Percentiles rank a stretch among this genome's conserved stretches.
Conservation (phyloP, 345 rosid genomes). For the Salix brachista region DNA sequence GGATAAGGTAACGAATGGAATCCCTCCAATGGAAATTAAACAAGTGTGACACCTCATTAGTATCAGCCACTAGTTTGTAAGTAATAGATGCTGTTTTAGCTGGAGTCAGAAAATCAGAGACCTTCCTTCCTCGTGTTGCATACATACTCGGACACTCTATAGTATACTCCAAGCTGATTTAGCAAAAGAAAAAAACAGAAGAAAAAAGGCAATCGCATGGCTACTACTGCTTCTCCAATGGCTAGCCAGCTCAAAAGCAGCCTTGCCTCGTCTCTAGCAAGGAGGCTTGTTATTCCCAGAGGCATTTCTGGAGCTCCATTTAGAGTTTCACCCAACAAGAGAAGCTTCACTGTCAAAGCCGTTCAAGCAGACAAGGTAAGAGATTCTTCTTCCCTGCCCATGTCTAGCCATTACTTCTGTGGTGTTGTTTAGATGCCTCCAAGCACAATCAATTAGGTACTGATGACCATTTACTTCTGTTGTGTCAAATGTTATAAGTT, state of each 20-base stretch:
- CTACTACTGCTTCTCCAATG: constrained; percentile 76
- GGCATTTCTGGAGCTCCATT: constrained; percentile 68
- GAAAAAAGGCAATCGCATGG: constrained; percentile 24
- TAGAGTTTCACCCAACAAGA: constrained; percentile 47
- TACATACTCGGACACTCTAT: background rate
- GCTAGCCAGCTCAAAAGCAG: constrained; percentile 77
- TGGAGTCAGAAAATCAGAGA: background rate
- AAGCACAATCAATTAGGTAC: no score
- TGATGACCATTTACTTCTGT: no score
- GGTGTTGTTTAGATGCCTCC: background rate
- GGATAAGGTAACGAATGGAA: constrained; percentile 28
- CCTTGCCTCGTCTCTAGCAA: constrained; percentile 50
- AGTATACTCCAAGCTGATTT: background rate
- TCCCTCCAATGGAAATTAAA: constrained; percentile 30
- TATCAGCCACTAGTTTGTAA: constrained; percentile 24
- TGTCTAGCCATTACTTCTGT: background rate
- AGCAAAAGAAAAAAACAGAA: background rate
- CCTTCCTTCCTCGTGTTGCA: background rate
- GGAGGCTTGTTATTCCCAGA: constrained; percentile 44
- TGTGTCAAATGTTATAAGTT: no score
- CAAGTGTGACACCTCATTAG: constrained; percentile 27
- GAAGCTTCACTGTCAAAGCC: constrained; percentile 69
- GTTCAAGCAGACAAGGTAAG: constrained; percentile 69
- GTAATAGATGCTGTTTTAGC: constrained; percentile 19
- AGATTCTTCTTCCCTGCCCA: no score